Evolutionary conservation across 163 green algal species (phyloP).

Genomic region (Trebouxiophyceae sp.): DNA sequence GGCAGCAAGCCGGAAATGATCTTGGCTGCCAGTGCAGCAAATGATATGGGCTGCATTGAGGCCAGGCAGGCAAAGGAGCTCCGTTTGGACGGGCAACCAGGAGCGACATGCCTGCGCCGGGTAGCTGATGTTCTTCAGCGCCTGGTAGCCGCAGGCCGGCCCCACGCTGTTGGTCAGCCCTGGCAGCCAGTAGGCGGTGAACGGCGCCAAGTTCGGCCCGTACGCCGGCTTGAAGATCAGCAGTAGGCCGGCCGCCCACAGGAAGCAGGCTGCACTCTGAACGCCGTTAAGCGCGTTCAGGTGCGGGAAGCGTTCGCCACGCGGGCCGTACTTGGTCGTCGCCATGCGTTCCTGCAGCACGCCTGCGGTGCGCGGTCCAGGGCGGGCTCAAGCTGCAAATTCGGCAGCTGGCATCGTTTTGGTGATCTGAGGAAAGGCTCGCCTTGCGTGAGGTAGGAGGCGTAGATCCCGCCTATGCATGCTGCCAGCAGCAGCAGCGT

Average conservation of each 20-base stretch:
- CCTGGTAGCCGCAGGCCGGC: conserved; percentile 79
- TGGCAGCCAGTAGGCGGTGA: conserved; percentile 66
- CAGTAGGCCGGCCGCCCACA: conserved; percentile 69
- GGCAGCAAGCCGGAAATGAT: no score
- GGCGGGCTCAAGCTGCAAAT: neutral
- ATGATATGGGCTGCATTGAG: no score
- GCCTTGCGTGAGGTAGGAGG: conserved; percentile 81
- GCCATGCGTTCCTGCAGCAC: conserved; percentile 78
- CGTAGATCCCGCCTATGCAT: conserved; percentile 80
- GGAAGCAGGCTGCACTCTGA: conserved; percentile 71
- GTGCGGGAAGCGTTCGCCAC: conserved; percentile 60
- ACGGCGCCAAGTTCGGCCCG: conserved; percentile 27
- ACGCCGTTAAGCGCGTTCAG: conserved; percentile 74
- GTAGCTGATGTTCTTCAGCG: conserved; percentile 96
- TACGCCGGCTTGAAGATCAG: conserved; percentile 11
- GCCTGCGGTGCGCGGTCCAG: neutral
- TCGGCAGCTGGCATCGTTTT: neutral
- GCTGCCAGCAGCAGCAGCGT: conserved; percentile 32
- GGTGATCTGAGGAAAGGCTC: neutral
- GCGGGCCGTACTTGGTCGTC: conserved; percentile 65
- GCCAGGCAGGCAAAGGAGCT: no score
- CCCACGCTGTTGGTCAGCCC: conserved; percentile 81
- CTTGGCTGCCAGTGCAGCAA: no score
- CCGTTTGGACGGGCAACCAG: no score
- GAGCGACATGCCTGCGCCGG: conserved; percentile 50